Evolutionary conservation across 1,284 basidiomycete species (phyloP), one percentile per base, ranked within the genome.

Genomic region (Gastroboletus turbinatus): DNA sequence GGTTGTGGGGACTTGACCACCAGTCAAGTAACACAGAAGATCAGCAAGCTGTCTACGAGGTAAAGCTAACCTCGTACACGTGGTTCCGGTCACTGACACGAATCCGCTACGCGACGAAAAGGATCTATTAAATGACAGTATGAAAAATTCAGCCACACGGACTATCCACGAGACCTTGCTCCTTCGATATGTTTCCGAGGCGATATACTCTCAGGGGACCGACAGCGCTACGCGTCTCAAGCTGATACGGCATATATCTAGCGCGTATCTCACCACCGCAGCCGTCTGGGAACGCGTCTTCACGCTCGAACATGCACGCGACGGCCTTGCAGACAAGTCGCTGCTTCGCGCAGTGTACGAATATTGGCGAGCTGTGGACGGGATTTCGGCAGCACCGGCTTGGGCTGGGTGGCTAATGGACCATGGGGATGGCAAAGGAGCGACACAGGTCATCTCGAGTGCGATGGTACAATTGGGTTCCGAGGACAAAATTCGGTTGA

Each of bases 1-100:
- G 82, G 82, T 63, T 75, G 30, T 84, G 81, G 82, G 81, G 82
- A 46, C 61, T 83, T 14, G 67, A 71, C 32, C 61, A 56, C 49
- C 65, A 23, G 55, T 57, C 55, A 52, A 60, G 56, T 56, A 58
- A 58, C 53, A 51, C 46, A 45, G 67, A 61, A 46, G 66, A 63
- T 52, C 63, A 61, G 47, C 63, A 63, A 53, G 58, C 59, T 46
- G 55, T 73, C 45, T 73, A 76, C 60, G 73, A 79, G 78, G 79
- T 80, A 65, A 32, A 62, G 67, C 63, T 33, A 19, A 17, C 23
- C 25, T 39, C 32, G 47, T 50, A 44, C 40, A 5, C 25, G 46
- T 43, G 50, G 44, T 58, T 52, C 47, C 43, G 25, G 47, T 57
- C 47, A 49, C 50, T 61, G 42, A 66, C 58, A 52, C 46, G 27